A percentile compares a stretch with the other conserved stretches of the same genome.
Conservation (phyloP, 1,139 yeast species). For the Taphrina confusa region DNA sequence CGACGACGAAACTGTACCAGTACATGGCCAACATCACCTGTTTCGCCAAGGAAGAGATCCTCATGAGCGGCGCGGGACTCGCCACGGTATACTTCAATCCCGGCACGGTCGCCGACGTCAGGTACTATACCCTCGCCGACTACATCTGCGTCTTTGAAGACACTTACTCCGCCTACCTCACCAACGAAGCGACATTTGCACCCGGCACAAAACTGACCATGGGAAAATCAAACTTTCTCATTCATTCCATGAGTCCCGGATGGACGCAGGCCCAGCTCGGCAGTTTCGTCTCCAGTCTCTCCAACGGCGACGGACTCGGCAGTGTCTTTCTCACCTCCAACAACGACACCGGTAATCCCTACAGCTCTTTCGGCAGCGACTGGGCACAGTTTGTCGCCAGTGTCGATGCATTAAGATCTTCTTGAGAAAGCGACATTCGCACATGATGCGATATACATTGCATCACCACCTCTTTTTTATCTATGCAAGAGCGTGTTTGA, state of each 20-base stretch:
- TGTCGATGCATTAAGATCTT: constrained; percentile 19
- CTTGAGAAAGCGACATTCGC: too few species aligned
- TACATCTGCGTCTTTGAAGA: constrained; percentile 23
- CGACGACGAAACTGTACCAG: neutral
- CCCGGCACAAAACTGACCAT: constrained; percentile 11
- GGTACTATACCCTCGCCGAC: constrained; percentile 24
- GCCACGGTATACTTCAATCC: constrained; percentile 26
- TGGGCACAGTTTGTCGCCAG: constrained; percentile 16
- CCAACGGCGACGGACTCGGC: constrained; percentile 6
- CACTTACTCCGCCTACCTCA: constrained; percentile 17
- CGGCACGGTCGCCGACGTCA: constrained; percentile 11
- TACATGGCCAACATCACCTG: constrained; percentile 31
- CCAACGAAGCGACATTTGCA: constrained; percentile 4
- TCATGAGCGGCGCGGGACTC: neutral
- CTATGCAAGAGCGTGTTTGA: too few species aligned
- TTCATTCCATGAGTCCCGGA: constrained; percentile 9
- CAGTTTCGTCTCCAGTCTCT: constrained; percentile 4
- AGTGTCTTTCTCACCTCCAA: constrained; percentile 11
- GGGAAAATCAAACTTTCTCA: neutral
- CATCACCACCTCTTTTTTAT: too few species aligned
- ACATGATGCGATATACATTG: too few species aligned
- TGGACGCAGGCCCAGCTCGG: constrained; percentile 15
- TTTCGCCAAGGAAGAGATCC: neutral
- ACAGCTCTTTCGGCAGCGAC: constrained; percentile 13
- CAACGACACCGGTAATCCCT: constrained; percentile 1